Conservation (phyloP, 441 rosid species). For the Adansonia gregorii region DNA sequence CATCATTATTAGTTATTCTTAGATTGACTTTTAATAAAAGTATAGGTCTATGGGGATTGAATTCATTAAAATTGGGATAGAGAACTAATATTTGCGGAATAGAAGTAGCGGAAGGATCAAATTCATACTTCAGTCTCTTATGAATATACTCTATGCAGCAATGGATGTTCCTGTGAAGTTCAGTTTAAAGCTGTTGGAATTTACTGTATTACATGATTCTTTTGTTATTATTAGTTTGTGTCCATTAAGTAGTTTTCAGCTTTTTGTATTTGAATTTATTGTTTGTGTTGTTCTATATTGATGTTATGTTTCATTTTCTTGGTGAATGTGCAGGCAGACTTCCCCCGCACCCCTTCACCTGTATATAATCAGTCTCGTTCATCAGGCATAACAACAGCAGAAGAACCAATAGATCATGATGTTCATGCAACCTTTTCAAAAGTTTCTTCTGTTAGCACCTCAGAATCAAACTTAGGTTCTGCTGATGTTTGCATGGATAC, state of each 20-base stretch:
- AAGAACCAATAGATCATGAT: conserved; percentile 56
- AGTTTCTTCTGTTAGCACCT: conserved; percentile 52
- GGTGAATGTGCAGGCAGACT: conserved; percentile 55
- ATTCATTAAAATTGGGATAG: not conserved
- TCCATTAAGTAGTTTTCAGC: not conserved
- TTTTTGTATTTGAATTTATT: not conserved
- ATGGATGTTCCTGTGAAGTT: conserved; percentile 17
- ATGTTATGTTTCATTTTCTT: conserved; percentile 20
- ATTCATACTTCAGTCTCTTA: conserved; percentile 8
- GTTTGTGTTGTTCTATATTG: conserved; percentile 20
- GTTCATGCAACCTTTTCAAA: conserved; percentile 50
- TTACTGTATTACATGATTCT: not conserved
- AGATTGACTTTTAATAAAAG: not conserved
- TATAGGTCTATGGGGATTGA: not conserved
- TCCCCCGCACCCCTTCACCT: conserved; percentile 80
- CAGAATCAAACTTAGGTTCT: conserved; percentile 52
- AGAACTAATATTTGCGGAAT: not conserved
- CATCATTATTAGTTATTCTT: not conserved
- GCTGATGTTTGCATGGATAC: conserved; percentile 45
- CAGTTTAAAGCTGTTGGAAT: not conserved
- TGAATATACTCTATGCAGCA: not conserved
- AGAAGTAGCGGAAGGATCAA: not conserved
- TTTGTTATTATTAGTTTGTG: not conserved
- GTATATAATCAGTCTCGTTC: conserved; percentile 77
- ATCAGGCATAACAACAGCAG: conserved; percentile 61